Evolutionary conservation across 2,329 filamentous ascomycete species (phyloP).

Genomic region (Cordyceps farinosa): DNA sequence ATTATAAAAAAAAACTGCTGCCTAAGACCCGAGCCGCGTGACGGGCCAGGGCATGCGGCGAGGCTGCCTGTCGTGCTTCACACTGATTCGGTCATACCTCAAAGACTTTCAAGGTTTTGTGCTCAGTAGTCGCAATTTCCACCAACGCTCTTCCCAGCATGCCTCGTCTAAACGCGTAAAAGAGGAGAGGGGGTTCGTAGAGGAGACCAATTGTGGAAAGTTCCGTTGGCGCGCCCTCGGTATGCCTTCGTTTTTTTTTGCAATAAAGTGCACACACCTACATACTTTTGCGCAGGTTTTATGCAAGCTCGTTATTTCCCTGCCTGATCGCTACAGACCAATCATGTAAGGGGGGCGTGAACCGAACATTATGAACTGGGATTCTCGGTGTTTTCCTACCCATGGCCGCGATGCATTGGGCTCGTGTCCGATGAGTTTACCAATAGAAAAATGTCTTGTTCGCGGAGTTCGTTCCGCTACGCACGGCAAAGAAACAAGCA

Average conservation of each 20-base stretch:
- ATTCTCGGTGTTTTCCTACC: neutral
- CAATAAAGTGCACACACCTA: too few relatives aligned
- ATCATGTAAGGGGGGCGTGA: neutral
- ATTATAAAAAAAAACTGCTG: neutral
- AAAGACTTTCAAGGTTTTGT: too few relatives aligned
- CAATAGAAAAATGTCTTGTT: neutral
- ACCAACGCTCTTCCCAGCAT: neutral
- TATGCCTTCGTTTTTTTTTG: neutral
- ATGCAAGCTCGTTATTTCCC: too few relatives aligned
- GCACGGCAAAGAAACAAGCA: neutral
- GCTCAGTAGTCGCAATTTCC: neutral
- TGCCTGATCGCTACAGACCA: too few relatives aligned
- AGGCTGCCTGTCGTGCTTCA: neutral
- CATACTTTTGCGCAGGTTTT: too few relatives aligned
- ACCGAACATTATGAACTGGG: too few relatives aligned
- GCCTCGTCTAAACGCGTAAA: neutral
- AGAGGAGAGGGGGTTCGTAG: neutral
- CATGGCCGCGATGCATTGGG: neutral
- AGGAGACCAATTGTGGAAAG: neutral
- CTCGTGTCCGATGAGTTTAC: neutral
- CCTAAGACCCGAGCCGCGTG: neutral
- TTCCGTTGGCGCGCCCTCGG: neutral
- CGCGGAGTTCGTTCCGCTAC: constrained; percentile 4
- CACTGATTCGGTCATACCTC: too few relatives aligned
- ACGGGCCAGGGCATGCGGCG: neutral